Evolutionary conservation across 805 yeast species (phyloP).

Genomic region (Ogataea corticis): DNA sequence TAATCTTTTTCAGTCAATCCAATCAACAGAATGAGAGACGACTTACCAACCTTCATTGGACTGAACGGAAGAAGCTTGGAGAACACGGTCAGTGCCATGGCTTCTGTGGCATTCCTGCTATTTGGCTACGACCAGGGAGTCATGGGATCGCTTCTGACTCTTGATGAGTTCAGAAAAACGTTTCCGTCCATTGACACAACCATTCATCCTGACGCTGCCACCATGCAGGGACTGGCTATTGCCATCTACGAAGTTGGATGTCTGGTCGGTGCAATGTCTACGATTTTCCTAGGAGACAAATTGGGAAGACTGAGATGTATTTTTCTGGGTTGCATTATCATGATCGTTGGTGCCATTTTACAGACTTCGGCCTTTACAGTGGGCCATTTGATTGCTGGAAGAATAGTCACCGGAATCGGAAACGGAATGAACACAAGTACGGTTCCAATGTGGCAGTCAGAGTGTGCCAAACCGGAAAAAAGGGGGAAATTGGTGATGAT

Average conservation of each 20-base stretch:
- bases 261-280: slow-evolving; percentile 42
- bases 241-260: slow-evolving; percentile 52
- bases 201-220: slow-evolving; percentile 28
- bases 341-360: slow-evolving; percentile 30
- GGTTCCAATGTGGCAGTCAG: slow-evolving; percentile 37
- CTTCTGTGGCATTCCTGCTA: slow-evolving; percentile 36
- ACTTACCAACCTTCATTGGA: slow-evolving; percentile 12
- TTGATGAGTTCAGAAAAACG: slow-evolving; percentile 19
- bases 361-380: slow-evolving; percentile 22
- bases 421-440: slow-evolving; percentile 36
- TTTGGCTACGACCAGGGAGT: slow-evolving; percentile 56
- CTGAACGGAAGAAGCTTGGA: slow-evolving; percentile 20
- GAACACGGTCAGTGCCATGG: slow-evolving; percentile 16
- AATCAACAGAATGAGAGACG: too few species aligned
- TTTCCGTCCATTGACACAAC: slow-evolving; percentile 25
- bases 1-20: too few species aligned
- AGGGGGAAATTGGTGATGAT: slow-evolving; percentile 33
- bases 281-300: slow-evolving; percentile 40
- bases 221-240: slow-evolving; percentile 49
- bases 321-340: slow-evolving; percentile 36
- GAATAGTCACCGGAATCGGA: slow-evolving; percentile 37
- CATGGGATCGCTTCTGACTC: slow-evolving; percentile 37
- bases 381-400: slow-evolving; percentile 31
- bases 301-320: slow-evolving; percentile 42
- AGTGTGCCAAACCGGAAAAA: slow-evolving; percentile 31